Evolutionary conservation across 441 rosid genomes (phyloP).

Genomic region (Gossypium davidsonii): DNA sequence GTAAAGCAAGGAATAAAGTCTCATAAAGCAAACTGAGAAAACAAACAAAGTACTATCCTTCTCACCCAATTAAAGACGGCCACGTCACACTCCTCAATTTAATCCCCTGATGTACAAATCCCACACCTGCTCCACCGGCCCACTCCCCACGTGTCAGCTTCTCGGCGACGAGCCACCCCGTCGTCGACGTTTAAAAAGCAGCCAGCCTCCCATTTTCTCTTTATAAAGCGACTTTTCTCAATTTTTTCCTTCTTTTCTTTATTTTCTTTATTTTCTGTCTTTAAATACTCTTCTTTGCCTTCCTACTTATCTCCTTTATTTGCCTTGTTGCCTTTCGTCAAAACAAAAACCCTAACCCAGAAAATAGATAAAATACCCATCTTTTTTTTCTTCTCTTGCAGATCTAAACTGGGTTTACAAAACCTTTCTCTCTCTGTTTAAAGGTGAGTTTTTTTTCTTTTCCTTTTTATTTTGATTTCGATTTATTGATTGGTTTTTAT

Average conservation of each 20-base stretch:
- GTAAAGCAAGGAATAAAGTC: background rate
- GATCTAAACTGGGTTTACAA: constrained; percentile 24
- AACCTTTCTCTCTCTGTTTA: constrained; percentile 5
- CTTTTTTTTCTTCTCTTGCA: constrained; percentile 10
- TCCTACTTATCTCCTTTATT: background rate
- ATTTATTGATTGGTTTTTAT: constrained; percentile 4
- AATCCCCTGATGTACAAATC: background rate
- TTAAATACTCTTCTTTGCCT: background rate
- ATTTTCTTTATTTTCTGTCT: background rate
- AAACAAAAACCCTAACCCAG: constrained; percentile 14
- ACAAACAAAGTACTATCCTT: background rate
- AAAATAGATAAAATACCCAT: background rate
- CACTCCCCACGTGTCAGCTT: background rate
- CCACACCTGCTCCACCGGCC: background rate
- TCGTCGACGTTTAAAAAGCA: constrained; percentile 23
- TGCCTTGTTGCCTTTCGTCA: background rate
- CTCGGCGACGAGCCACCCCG: constrained; percentile 15
- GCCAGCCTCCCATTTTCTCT: no score
- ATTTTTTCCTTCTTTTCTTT: no score
- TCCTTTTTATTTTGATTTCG: background rate
- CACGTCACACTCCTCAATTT: background rate
- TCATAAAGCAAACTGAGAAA: background rate
- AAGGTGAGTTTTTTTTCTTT: constrained; percentile 34
- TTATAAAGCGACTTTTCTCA: no score
- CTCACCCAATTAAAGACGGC: background rate